Evolutionary conservation across 2,329 filamentous ascomycete species (phyloP).

Genomic region (Nothophaeocryptopus gaeumannii): DNA sequence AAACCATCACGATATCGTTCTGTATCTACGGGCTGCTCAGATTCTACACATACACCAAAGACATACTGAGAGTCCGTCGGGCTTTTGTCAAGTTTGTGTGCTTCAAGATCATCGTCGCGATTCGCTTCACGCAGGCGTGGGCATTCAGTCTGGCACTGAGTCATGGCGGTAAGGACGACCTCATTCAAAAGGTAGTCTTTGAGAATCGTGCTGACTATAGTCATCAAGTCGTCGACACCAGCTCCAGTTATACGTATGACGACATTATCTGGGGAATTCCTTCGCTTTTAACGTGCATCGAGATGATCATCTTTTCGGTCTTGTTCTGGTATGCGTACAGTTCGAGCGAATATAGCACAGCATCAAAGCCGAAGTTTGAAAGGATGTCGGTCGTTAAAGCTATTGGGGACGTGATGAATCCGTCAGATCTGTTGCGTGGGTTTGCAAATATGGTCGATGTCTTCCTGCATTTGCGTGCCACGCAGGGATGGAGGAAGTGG

Average conservation of each 20-base stretch:
- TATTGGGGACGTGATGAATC: background rate
- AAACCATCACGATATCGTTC: background rate
- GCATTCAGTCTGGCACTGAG: background rate
- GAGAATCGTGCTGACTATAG: too few relatives aligned
- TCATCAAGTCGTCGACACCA: background rate
- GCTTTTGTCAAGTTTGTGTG: background rate
- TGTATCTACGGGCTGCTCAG: background rate
- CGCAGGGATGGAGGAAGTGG: background rate
- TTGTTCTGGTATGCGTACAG: constrained; percentile 1
- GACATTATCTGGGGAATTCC: background rate
- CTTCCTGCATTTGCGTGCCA: background rate
- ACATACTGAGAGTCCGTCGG: background rate
- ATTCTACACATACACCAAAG: constrained; percentile 1
- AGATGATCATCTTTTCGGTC: background rate
- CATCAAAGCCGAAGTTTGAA: background rate
- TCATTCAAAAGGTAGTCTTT: too few relatives aligned
- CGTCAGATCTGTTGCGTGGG: background rate
- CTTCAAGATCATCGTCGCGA: background rate
- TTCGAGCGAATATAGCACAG: background rate
- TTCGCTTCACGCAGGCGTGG: background rate
- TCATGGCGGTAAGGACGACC: background rate
- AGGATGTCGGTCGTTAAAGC: background rate
- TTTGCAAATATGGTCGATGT: background rate
- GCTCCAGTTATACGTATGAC: background rate
- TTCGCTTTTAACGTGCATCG: background rate